A percentile compares a stretch with the other conserved stretches of the same genome.
These are phyloP conservation scores for Lanmaoa pseudosensibilis DNA, from an alignment of 768 basidiomycete genomes.

Conservation along the genomic window DNA sequence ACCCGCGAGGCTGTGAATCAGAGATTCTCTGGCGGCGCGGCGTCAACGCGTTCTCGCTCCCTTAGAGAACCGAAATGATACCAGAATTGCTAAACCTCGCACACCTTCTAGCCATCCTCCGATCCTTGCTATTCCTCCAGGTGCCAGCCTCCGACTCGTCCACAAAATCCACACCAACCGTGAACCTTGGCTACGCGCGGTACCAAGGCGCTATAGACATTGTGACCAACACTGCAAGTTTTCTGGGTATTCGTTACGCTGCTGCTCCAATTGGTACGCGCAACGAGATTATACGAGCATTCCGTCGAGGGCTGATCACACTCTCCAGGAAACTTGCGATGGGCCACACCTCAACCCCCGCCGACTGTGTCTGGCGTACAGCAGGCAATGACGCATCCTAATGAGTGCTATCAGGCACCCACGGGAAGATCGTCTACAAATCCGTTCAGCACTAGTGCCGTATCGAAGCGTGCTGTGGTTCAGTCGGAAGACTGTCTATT, in stretches of 20 bases:
- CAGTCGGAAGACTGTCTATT: slow-evolving; percentile 8
- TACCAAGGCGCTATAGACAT: slow-evolving; percentile 2
- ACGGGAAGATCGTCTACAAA: neutral
- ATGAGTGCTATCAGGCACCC: neutral
- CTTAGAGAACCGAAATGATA: neutral
- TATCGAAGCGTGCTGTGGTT: neutral
- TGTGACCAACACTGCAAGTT: neutral
- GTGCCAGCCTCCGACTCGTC: neutral
- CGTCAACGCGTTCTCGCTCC: too few species aligned
- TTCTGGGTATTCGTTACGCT: slow-evolving; percentile 7
- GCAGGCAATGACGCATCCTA: neutral
- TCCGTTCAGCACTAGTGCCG: neutral
- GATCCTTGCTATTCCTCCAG: neutral
- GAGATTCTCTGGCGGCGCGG: too few species aligned
- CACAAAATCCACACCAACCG: neutral
- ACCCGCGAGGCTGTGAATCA: too few species aligned
- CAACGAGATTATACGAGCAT: neutral
- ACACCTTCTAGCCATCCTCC: neutral
- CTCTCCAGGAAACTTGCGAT: slow-evolving; percentile 6
- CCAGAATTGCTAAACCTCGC: too few species aligned
- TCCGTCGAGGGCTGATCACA: neutral
- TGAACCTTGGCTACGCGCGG: slow-evolving; percentile 6
- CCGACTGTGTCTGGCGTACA: neutral
- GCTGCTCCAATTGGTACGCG: slow-evolving; percentile 5
- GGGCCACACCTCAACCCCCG: slow-evolving; percentile 1